Percentiles rank a stretch among this genome's conserved stretches.
Evolutionary conservation across 192 early-diverging fungal species (phyloP).

Genomic region (Entomortierella beljakovae): DNA sequence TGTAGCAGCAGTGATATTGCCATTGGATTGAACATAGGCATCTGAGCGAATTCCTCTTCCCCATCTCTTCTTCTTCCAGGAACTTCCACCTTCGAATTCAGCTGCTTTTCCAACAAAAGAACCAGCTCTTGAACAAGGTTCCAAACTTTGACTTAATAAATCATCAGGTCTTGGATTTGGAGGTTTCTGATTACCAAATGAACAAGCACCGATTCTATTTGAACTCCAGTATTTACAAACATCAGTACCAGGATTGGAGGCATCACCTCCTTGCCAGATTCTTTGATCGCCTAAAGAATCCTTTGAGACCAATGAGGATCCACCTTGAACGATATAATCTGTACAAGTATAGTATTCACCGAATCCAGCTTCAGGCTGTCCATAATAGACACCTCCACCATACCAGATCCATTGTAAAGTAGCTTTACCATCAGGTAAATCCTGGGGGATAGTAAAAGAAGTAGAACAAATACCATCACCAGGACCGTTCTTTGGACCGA

Average conservation of each 20-base stretch:
- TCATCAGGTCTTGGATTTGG: constrained; percentile 57
- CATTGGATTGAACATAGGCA: constrained; percentile 10
- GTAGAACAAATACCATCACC: constrained; percentile 65
- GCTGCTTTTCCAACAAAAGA: constrained; percentile 55
- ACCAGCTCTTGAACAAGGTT: constrained; percentile 63
- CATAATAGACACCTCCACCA: constrained; percentile 71
- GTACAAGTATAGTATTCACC: constrained; percentile 71
- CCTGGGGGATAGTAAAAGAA: constrained; percentile 59
- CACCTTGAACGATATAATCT: constrained; percentile 65
- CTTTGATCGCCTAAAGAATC: constrained; percentile 34
- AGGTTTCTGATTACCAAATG: constrained; percentile 63
- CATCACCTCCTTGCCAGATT: constrained; percentile 64
- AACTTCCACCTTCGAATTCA: constrained; percentile 53
- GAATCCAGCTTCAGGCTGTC: constrained; percentile 63
- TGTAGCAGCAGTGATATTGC: neutral
- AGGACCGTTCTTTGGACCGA: constrained; percentile 65
- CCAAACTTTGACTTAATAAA: constrained; percentile 67
- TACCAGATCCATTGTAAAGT: constrained; percentile 76
- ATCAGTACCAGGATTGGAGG: constrained; percentile 61
- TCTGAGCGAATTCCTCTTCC: constrained; percentile 31
- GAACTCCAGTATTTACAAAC: constrained; percentile 75
- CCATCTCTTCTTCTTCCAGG: constrained; percentile 21
- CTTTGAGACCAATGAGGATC: constrained; percentile 26
- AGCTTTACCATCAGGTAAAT: constrained; percentile 63
- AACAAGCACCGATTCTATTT: constrained; percentile 69